These are phyloP conservation scores for Solanum microdontum DNA, from an alignment of 257 asterid species.

Conservation along the genomic window DNA sequence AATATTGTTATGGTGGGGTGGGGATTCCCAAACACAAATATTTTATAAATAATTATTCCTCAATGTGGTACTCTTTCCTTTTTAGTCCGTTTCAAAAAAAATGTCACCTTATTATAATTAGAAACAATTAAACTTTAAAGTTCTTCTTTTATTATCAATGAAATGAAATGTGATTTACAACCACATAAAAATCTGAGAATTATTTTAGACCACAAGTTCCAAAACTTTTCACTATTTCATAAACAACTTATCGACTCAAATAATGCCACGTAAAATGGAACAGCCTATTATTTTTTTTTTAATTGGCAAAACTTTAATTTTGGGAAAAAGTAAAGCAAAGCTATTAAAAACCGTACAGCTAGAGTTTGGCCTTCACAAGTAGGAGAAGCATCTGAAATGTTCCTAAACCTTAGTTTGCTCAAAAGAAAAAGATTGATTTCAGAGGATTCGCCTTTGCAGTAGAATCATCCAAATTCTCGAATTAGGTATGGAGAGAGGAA, in stretches of 20 bases:
- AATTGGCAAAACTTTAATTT: too few species aligned
- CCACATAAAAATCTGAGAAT: too few species aligned
- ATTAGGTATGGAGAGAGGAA: conserved; percentile 33
- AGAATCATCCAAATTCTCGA: not conserved
- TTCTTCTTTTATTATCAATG: too few species aligned
- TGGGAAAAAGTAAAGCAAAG: not conserved
- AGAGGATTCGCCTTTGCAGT: not conserved
- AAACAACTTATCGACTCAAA: not conserved
- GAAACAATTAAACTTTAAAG: too few species aligned
- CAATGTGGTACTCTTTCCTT: fast-evolving
- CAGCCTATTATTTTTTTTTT: too few species aligned
- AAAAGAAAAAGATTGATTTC: not conserved
- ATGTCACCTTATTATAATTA: not conserved
- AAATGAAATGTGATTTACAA: not conserved
- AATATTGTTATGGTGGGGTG: not conserved
- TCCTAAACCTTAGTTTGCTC: not conserved
- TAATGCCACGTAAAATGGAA: not conserved
- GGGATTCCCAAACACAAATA: not conserved
- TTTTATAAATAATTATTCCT: too few species aligned
- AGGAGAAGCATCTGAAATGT: not conserved
- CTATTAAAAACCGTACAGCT: not conserved
- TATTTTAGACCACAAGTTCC: fast-evolving
- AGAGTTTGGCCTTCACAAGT: not conserved
- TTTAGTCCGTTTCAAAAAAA: too few species aligned
- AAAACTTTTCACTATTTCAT: not conserved